Conservation (phyloP, 257 asterid species). For the Mentha longifolia region DNA sequence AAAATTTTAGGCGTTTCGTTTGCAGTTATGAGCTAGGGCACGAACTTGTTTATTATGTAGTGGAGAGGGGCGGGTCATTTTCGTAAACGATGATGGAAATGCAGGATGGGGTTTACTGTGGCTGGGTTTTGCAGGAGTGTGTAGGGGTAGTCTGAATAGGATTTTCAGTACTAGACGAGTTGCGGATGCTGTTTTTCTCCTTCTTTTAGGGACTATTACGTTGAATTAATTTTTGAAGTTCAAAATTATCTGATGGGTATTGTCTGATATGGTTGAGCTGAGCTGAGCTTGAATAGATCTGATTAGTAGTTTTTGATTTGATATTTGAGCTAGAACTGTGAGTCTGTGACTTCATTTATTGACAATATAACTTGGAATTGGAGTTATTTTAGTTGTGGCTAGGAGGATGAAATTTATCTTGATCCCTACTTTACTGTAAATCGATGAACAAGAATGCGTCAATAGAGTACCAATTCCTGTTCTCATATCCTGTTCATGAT, state of each 20-base stretch:
- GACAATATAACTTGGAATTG: neutral
- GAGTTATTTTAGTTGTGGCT: neutral
- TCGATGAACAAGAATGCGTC: neutral
- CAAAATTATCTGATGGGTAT: neutral
- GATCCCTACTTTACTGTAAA: neutral
- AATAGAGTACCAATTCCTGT: neutral
- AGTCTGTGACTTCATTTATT: constrained; percentile 4
- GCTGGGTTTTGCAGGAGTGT: constrained; percentile 11
- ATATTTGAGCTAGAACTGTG: neutral
- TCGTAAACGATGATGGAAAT: constrained; percentile 9
- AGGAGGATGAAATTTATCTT: neutral
- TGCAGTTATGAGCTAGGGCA: constrained; percentile 30
- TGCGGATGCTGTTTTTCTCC: neutral
- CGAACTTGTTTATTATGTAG: constrained; percentile 10
- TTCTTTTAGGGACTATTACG: neutral
- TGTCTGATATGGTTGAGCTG: constrained; percentile 2
- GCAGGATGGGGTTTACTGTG: constrained; percentile 2
- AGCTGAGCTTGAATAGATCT: neutral
- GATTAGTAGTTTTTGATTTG: constrained; percentile 11
- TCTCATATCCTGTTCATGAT: constrained; percentile 1
- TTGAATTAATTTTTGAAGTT: constrained; percentile 3
- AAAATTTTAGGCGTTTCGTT: neutral
- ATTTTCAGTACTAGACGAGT: no score
- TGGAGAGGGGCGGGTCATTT: constrained; percentile 8
- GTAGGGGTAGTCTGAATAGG: constrained; percentile 15